phyloP scores from a whole-genome alignment of 2,329 filamentous ascomycete genomes.

The Trichoderma harzianum region DNA sequence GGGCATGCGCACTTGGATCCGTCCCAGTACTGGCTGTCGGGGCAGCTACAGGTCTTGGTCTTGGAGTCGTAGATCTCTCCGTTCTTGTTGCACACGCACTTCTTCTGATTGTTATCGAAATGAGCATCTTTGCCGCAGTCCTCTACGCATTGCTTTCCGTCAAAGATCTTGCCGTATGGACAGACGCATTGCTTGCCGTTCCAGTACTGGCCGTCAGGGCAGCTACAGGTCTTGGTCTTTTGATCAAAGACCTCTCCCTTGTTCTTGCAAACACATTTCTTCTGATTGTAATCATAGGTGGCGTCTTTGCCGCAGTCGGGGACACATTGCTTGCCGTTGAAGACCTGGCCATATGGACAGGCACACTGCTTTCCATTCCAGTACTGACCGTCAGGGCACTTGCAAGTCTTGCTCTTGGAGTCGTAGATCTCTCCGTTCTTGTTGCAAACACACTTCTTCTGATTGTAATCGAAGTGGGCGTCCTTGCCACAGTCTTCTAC shows the following conservation, averaged over 20 bases:
- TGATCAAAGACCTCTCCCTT: conserved; percentile 6
- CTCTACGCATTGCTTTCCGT: conserved; percentile 1
- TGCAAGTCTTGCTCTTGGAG: conserved; percentile 5
- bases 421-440: conserved; percentile 14
- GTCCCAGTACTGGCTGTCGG: neutral
- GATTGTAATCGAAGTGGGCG: neutral
- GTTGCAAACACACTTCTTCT: conserved; percentile 19
- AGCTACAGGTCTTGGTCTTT: conserved; percentile 10
- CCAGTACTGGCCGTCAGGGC: conserved; percentile 6
- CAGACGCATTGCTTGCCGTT: conserved; percentile 3
- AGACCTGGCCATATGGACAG: conserved; percentile 6
- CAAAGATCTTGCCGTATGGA: conserved; percentile 3
- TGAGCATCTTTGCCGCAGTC: conserved; percentile 17
- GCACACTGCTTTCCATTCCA: conserved; percentile 2
- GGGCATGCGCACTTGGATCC: conserved; percentile 12
- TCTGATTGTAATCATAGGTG: neutral
- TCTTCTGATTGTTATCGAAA: neutral
- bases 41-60: conserved; percentile 12
- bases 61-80: conserved; percentile 9
- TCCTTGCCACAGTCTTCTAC: conserved; percentile 14
- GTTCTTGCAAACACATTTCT: conserved; percentile 20
- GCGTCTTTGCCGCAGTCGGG: conserved; percentile 18
- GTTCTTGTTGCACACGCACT: conserved; percentile 18
- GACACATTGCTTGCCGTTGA: conserved; percentile 6
- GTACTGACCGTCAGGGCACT: neutral